Evolutionary conservation across 306 rosid species (phyloP), one percentile per base, ranked within the genome.

Genomic region (Delonix regia): DNA sequence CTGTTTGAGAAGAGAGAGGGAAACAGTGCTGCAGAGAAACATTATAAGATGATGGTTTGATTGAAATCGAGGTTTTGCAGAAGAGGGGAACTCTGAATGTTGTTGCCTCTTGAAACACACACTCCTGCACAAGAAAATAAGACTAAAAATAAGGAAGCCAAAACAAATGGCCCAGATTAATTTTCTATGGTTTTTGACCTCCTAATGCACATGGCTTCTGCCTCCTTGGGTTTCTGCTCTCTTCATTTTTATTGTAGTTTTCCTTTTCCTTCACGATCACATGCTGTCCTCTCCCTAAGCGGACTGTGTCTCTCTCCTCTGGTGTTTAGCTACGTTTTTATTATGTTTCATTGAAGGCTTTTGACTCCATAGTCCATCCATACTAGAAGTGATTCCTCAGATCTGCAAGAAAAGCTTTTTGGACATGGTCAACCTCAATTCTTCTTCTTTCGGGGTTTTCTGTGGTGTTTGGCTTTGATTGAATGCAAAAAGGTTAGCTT

Each of bases 171-270:
- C 84, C 0, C 60, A 72, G 85, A 87, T 21, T 81, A 85, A 80
- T 89, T 88, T 85, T 89, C 84, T 91, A 87, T 84, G 78, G 84
- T 87, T 80, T 88, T 88, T 87, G 82, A 90, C 92, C 98, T 96
- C 94, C 85, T 56, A 79, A 88, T 87, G 92, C 98, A 91, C 99
- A 91, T 96, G 98, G 94, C 89, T 87, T 88, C 94, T 90, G 30
- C 28, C 30, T 19, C 18, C 42, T 88, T 33, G 89, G 88, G 87
- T 83, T 87, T 84, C 93, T 90, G 86, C 86, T 85, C 84, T 77
- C 86, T 71, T 59, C 83, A 80, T 78, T 80, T 34, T 72, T 76
- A 83, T 80, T 81, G 42, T 60, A 8, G 42, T 78, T 28, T 65
- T 52, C 45, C 77, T 85, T 85, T 79, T 48, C 82, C 69, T 61